phyloP scores from a whole-genome alignment of 2,329 filamentous ascomycete species.

The Neophaeococcomyces aloes region DNA sequence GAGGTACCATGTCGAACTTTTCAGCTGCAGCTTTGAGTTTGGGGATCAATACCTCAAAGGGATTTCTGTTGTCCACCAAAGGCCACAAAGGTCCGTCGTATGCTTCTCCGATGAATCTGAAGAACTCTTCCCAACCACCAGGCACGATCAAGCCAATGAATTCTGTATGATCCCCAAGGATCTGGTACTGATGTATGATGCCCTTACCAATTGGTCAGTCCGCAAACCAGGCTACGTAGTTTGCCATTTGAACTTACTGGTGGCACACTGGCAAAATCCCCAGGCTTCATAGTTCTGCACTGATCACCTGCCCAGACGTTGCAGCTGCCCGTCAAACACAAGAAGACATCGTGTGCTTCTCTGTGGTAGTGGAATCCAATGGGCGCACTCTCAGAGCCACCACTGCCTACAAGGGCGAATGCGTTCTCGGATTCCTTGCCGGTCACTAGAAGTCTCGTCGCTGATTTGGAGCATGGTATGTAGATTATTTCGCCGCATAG shows the following conservation, averaged over 20 bases:
- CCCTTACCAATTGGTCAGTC: neutral
- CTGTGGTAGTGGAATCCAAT: constrained; percentile 49
- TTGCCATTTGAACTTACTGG: constrained; percentile 33
- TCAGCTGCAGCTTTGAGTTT: constrained; percentile 44
- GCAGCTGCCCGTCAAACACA: constrained; percentile 45
- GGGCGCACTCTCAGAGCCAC: constrained; percentile 36
- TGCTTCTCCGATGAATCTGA: constrained; percentile 46
- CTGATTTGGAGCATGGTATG: constrained; percentile 44
- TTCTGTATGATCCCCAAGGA: constrained; percentile 46
- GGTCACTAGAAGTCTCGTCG: constrained; percentile 42
- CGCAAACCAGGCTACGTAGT: constrained; percentile 31
- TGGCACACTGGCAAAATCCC: constrained; percentile 49
- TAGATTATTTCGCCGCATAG: constrained; percentile 43
- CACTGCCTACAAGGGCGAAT: constrained; percentile 43
- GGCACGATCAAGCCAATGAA: constrained; percentile 45
- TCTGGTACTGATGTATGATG: constrained; percentile 44
- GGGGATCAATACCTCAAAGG: constrained; percentile 21
- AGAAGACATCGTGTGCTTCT: constrained; percentile 48
- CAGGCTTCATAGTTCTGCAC: constrained; percentile 43
- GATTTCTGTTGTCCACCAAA: constrained; percentile 42
- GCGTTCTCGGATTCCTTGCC: constrained; percentile 42
- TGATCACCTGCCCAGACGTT: constrained; percentile 51
- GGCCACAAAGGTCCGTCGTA: constrained; percentile 43
- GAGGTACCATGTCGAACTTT: constrained; percentile 46
- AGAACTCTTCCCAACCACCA: constrained; percentile 52